phyloP scores from a whole-genome alignment of 108 stramenopile species.

The Cyclotella distinguenda region DNA sequence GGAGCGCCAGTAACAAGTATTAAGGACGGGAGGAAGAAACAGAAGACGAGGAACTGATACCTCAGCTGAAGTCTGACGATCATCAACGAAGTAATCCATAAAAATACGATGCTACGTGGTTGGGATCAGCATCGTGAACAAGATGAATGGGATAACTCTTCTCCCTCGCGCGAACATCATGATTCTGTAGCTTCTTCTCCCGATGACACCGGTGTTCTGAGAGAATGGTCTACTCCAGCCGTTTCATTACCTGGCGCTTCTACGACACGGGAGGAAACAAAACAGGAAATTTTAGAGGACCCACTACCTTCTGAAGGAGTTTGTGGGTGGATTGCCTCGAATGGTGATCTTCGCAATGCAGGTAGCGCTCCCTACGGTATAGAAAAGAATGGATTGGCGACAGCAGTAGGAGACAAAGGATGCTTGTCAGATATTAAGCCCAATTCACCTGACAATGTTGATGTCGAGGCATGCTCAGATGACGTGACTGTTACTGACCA shows the following conservation, averaged over 20 bases:
- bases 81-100: no score
- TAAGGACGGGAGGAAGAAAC: no score
- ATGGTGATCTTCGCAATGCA: constrained; percentile 18
- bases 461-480: constrained; percentile 26
- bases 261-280: constrained; percentile 16
- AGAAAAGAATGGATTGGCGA: neutral
- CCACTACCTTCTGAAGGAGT: constrained; percentile 49
- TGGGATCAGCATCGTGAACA: neutral
- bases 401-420: neutral
- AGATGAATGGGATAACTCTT: neutral
- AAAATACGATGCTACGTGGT: neutral
- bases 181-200: neutral
- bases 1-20: no score
- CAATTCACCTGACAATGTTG: constrained; percentile 25
- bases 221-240: constrained; percentile 13
- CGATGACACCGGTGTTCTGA: neutral
- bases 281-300: constrained; percentile 52
- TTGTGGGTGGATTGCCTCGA: constrained; percentile 24
- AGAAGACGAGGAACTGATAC: no score
- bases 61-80: no score
- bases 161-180: neutral
- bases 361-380: constrained; percentile 17
- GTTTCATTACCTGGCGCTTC: neutral
- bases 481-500: neutral
- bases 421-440: constrained; percentile 1